Evolutionary conservation across 331 rosid species (phyloP), one percentile per base, ranked within the genome.

Genomic region (Quercus tomentella): DNA sequence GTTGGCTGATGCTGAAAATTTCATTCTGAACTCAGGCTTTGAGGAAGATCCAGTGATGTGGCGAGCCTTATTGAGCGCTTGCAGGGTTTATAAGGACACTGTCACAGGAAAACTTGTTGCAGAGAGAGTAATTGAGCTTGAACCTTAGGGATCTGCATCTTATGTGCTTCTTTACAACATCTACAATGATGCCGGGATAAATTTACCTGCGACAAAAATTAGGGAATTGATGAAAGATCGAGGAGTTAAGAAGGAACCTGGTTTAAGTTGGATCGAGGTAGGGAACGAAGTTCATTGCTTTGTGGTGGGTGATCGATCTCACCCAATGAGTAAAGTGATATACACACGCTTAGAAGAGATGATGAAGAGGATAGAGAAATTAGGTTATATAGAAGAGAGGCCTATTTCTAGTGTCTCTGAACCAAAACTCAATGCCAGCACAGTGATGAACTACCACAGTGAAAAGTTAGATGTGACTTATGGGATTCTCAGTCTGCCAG

Each of bases 211-310:
- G 74, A 77, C 70, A 41, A 83, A 82, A 80, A 82, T 88, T 69
- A 79, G 92, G 66, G 85, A 77, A 74, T 79, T 88, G 72, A 90
- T 90, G 88, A 83, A 76, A 83, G 81, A 66, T 43, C 55, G 82
- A 35, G 87, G 84, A 82, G 76, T 88, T 73, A 90, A 85, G 86
- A 90, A 90, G 85, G 92, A 90, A 85, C 94, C 94, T 70, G 92
- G 91, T 62, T 76, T 86, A 73, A 90, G 90, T 77, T 90, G 94
- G 94, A 90, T 90, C 54, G 73, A 88, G 81, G 80, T 88, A 55
- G 90, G 90, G 81, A 78, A 82, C 45, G 68, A 77, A 68, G 86
- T 84, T 80, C 87, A 90, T 72, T 79, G 89, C 1, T 90, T 90
- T 82, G 79, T 81, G 73, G 86, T 69, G 23, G 85, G 89, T 61